phyloP scores from a whole-genome alignment of 2,329 filamentous ascomycete genomes.

The Penicillium concentricum region DNA sequence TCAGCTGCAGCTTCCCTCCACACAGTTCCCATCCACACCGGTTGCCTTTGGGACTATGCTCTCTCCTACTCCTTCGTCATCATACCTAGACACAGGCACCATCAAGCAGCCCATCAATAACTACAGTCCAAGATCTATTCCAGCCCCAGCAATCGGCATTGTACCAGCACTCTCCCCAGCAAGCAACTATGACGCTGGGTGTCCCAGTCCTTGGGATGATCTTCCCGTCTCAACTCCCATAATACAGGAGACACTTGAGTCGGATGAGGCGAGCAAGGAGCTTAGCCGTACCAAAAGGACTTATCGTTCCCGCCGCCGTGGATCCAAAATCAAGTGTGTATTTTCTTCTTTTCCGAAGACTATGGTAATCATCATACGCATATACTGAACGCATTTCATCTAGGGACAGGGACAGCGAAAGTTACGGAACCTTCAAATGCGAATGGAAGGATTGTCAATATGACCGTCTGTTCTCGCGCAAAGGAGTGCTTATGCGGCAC shows the following conservation, averaged over 20 bases:
- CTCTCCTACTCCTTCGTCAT: not conserved
- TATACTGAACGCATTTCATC: not conserved
- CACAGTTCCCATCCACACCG: not conserved
- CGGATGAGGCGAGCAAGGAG: not conserved
- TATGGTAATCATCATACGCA: not conserved
- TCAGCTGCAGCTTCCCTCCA: not conserved
- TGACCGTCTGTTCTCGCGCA: constrained; percentile 4
- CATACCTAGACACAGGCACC: not conserved
- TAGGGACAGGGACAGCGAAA: not conserved
- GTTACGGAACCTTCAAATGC: not conserved
- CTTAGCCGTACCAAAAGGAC: not conserved
- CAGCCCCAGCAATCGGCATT: not conserved
- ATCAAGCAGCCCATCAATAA: not conserved
- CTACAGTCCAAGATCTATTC: not conserved
- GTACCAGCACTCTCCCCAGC: not conserved
- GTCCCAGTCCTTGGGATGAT: not conserved
- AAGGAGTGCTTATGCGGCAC: constrained; percentile 7
- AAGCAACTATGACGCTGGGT: not conserved
- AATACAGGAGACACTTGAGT: not conserved
- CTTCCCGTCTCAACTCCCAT: not conserved
- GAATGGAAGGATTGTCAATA: constrained; percentile 5
- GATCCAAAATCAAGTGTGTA: not conserved
- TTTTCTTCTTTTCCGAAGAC: not conserved
- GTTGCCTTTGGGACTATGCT: not conserved
- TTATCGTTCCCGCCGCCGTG: not conserved